Conservation (phyloP, 108 stramenopile genomes). For the Cyclotella baltica region DNA sequence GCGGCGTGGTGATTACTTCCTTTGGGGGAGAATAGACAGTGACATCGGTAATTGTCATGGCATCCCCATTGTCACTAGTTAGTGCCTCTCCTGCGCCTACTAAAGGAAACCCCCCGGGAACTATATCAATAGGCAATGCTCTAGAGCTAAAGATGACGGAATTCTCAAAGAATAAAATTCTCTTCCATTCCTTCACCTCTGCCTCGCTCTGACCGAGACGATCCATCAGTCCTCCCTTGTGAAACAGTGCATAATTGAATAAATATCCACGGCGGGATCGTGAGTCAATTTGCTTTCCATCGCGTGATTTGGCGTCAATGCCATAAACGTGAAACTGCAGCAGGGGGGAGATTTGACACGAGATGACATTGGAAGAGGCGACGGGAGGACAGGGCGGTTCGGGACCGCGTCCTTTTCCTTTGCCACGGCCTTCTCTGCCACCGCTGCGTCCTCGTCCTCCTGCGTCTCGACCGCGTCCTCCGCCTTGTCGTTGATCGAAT, state of each 20-base stretch:
- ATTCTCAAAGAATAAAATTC: conserved; percentile 56
- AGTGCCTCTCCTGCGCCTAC: conserved; percentile 27
- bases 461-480: conserved; percentile 8
- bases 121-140: conserved; percentile 27
- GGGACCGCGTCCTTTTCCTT: neutral
- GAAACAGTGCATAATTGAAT: conserved; percentile 57
- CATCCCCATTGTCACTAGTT: conserved; percentile 59
- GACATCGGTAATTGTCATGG: conserved; percentile 39
- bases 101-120: neutral
- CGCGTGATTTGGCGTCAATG: conserved; percentile 30
- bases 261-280: conserved; percentile 49
- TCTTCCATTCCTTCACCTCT: conserved; percentile 38
- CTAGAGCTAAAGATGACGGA: conserved; percentile 55
- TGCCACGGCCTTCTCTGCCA: neutral
- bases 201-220: no score
- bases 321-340: conserved; percentile 62
- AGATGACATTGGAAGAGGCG: conserved; percentile 2
- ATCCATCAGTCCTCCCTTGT: no score
- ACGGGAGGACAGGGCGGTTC: neutral
- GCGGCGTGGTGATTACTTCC: conserved; percentile 18
- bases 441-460: conserved; percentile 5
- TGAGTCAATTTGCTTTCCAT: conserved; percentile 56
- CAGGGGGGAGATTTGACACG: conserved; percentile 22
- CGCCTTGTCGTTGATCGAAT: no score
- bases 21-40: conserved; percentile 42